A percentile compares a stretch with the other conserved stretches of the same genome.
phyloP scores from a whole-genome alignment of 2,329 filamentous ascomycete genomes.

The Ophiocordyceps camponoti-leonardi region DNA sequence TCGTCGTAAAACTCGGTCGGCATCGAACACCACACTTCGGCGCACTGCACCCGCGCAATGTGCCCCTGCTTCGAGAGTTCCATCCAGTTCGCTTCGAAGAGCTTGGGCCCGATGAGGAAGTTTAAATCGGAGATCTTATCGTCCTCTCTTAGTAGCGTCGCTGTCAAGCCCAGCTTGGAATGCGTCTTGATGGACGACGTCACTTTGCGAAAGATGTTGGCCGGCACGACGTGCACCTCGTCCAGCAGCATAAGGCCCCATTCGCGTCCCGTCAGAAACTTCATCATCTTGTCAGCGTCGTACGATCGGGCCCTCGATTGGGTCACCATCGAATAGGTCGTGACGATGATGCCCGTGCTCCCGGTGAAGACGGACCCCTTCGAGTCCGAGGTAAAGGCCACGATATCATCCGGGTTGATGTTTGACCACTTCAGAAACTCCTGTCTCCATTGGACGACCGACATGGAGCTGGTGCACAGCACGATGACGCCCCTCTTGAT shows the following conservation, averaged over 20 bases:
- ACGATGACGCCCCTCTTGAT: constrained; percentile 95
- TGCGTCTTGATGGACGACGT: constrained; percentile 88
- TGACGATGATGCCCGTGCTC: constrained; percentile 90
- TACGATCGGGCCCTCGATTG: constrained; percentile 74
- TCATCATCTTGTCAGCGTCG: constrained; percentile 95
- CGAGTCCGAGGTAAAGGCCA: constrained; percentile 85
- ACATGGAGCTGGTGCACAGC: constrained; percentile 94
- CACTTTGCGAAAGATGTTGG: constrained; percentile 89
- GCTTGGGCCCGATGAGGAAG: constrained; percentile 90
- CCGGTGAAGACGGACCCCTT: constrained; percentile 66
- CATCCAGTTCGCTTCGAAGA: constrained; percentile 99
- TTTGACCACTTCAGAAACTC: constrained; percentile 99
- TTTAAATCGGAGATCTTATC: constrained; percentile 97
- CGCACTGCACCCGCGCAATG: constrained; percentile 93
- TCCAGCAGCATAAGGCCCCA: constrained; percentile 97
- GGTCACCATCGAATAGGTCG: constrained; percentile 98
- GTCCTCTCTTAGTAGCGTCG: constrained; percentile 85
- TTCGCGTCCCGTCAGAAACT: constrained; percentile 74
- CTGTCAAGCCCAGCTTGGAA: constrained; percentile 85
- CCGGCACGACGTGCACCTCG: constrained; percentile 94
- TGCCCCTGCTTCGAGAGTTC: constrained; percentile 92
- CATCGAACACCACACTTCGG: constrained; percentile 99
- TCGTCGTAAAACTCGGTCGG: constrained; percentile 95
- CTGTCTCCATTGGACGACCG: constrained; percentile 87
- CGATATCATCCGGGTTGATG: constrained; percentile 79